Evolutionary conservation across 805 yeast species (phyloP), one percentile per base, ranked within the genome.

Genomic region (Priceomyces medius): DNA sequence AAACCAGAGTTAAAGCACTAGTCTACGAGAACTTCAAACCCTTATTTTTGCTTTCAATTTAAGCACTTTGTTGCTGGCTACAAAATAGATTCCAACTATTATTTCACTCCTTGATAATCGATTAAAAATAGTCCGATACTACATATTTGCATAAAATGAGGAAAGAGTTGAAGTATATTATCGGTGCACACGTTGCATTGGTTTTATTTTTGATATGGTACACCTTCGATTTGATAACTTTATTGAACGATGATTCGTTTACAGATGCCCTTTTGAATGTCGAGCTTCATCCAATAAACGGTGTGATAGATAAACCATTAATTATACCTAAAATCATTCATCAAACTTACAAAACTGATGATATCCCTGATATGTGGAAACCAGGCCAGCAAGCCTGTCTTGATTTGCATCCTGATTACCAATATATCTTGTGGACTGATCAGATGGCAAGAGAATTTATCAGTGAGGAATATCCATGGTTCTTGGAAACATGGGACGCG

Each of bases 381-480:
- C 76, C 74, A 4, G 88, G 95, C 20, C 96, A 87, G 55, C 75
- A 81, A 57, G 77, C 78, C 19, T 88, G 96, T 58, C 73, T 79
- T 31, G 85, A 85, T 46, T 65, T 83, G 42, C 95, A 90, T 58
- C 91, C 93, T 1, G 97, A 88, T 62, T 90, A 86, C 58, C 81
- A 87, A 60, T 89, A 89, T 64, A 82, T 83, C 34, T 62, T 89
- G 26, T 89, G 97, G 97, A 90, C 97, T 4, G 97, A 89, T 62
- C 85, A 78, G 37, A 80, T 76, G 81, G 76, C 95, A 7, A 71
- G 87, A 41, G 81, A 83, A 35, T 90, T 90, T 56, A 87, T 90
- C 46, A 71, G 77, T 20, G 82, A 83, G 54, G 77, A 87, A 49
- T 90, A 83, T 58, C 85, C 91, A 1, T 90, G 97, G 97, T 90